Evolutionary conservation across 2,329 filamentous ascomycete species (phyloP).

Genomic region (Chlorencoelia australis): DNA sequence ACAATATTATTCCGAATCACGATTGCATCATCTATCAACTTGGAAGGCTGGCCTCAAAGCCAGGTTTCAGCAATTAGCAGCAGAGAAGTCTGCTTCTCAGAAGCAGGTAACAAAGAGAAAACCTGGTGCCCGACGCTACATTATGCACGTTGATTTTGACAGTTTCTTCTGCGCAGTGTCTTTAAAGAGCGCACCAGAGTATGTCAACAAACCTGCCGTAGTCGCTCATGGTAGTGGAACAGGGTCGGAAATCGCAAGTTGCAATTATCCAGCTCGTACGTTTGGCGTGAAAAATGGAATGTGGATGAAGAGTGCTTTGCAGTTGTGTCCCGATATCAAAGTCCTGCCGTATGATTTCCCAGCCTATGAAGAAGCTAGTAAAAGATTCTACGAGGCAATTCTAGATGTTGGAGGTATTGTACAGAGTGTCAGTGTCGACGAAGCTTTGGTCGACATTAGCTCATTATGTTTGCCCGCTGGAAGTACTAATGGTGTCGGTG

Average conservation of each 20-base stretch:
- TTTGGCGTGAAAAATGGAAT: slow-evolving; percentile 94
- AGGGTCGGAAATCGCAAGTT: slow-evolving; percentile 92
- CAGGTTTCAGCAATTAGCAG: slow-evolving; percentile 70
- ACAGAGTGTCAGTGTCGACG: slow-evolving; percentile 95
- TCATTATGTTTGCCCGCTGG: slow-evolving; percentile 53
- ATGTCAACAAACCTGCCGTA: slow-evolving; percentile 68
- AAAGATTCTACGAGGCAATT: slow-evolving; percentile 77
- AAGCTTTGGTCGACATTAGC: slow-evolving; percentile 81
- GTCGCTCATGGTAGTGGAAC: slow-evolving; percentile 80
- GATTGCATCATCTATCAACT: slow-evolving; percentile 85
- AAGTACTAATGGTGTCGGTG: slow-evolving; percentile 53
- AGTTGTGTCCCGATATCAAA: slow-evolving; percentile 76
- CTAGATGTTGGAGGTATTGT: slow-evolving; percentile 71
- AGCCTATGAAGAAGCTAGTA: slow-evolving; percentile 86
- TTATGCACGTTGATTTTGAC: slow-evolving; percentile 96
- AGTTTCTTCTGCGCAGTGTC: slow-evolving; percentile 97
- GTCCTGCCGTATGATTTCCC: slow-evolving; percentile 94
- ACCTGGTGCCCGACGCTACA: slow-evolving; percentile 61
- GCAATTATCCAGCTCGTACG: slow-evolving; percentile 82
- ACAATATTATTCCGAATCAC: slow-evolving; percentile 91
- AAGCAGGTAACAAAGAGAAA: slow-evolving; percentile 38
- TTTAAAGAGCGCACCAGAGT: slow-evolving; percentile 65
- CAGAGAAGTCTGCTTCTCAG: slow-evolving; percentile 51
- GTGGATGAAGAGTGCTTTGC: slow-evolving; percentile 93
- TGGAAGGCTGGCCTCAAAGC: slow-evolving; percentile 96